These are phyloP conservation scores for Colletotrichum viniferum DNA, from an alignment of 2,329 filamentous ascomycete species.

Conservation along the genomic window DNA sequence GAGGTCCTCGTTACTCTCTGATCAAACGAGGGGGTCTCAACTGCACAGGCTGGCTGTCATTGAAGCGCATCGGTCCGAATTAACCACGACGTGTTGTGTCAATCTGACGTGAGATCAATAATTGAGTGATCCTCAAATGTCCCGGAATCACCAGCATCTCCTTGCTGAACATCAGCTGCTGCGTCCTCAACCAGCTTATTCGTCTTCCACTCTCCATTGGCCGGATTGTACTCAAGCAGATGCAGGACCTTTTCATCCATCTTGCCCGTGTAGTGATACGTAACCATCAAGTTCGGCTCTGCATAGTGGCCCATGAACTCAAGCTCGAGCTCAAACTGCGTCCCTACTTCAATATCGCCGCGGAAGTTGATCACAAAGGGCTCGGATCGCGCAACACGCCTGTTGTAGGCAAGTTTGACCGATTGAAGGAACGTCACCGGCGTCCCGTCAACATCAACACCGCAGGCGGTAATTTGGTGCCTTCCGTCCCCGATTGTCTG, in stretches of 20 bases:
- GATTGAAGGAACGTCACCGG: slow-evolving; percentile 43
- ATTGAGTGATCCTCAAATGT: not conserved
- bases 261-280: slow-evolving; percentile 20
- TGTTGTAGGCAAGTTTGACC: slow-evolving; percentile 40
- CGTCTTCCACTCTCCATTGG: slow-evolving; percentile 29
- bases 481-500: slow-evolving; percentile 24
- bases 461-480: slow-evolving; percentile 33
- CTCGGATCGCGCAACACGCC: slow-evolving; percentile 37
- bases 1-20: no score
- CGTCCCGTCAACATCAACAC: slow-evolving; percentile 45
- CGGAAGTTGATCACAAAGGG: slow-evolving; percentile 42
- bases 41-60: no score
- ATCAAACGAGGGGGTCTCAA: no score
- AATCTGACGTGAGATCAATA: not conserved
- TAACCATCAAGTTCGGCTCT: slow-evolving; percentile 42
- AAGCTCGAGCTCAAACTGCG: slow-evolving; percentile 39
- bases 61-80: no score
- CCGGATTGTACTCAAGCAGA: slow-evolving; percentile 33
- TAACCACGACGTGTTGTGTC: not conserved
- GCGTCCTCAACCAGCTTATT: not conserved
- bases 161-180: not conserved
- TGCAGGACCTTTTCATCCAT: slow-evolving; percentile 21
- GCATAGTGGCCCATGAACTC: slow-evolving; percentile 54
- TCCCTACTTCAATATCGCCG: slow-evolving; percentile 25
- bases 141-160: accelerated